Evolutionary conservation across 345 rosid species (phyloP).

Genomic region (Dipteronia dyeriana): DNA sequence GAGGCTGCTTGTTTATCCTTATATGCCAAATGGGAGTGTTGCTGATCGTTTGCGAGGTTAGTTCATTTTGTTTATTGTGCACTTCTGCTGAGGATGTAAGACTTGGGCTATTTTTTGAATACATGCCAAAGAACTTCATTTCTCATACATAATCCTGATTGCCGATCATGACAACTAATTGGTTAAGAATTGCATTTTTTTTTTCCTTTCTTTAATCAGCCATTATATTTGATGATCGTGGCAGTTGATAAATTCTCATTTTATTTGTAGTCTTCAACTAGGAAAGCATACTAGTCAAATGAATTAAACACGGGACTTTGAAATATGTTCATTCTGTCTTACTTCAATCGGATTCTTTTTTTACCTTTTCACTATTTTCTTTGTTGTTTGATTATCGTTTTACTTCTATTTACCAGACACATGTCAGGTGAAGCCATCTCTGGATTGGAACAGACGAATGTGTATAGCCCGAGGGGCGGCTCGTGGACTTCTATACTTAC

Average conservation of each 20-base stretch:
- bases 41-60: conserved; percentile 92
- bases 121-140: not conserved
- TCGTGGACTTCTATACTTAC: conserved; percentile 91
- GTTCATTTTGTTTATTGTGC: conserved; percentile 2
- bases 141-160: not conserved
- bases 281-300: not conserved
- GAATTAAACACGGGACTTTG: not conserved
- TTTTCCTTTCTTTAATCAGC: not conserved
- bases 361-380: not conserved
- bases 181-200: not conserved
- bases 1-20: conserved; percentile 92
- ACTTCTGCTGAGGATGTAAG: not conserved
- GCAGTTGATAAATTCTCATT: not conserved
- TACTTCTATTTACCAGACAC: conserved; percentile 38
- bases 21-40: conserved; percentile 94
- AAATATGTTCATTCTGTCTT: not conserved
- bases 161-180: not conserved
- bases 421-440: conserved; percentile 59
- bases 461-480: conserved; percentile 75
- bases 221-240: not conserved
- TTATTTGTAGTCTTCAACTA: not conserved
- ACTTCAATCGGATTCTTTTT: not conserved
- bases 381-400: not conserved
- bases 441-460: conserved; percentile 86
- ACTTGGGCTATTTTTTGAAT: not conserved